A percentile compares a stretch with the other conserved stretches of the same genome.
Conservation (phyloP, 495 filamentous ascomycete species). For the Xylaria grammica region DNA sequence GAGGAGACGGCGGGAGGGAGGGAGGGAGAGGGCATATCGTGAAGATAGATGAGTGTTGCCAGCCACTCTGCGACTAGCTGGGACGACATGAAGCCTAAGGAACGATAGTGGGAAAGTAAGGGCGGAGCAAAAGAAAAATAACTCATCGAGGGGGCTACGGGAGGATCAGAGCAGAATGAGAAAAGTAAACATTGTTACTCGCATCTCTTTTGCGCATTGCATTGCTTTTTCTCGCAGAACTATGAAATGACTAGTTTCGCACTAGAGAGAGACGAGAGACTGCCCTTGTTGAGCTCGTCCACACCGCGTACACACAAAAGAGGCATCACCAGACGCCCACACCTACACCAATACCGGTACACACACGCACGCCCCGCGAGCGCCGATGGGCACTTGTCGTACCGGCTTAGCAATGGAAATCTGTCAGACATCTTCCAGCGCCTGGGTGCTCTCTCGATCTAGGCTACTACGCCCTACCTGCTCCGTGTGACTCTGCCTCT, state of each 20-base stretch:
- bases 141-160: slow-evolving; percentile 8
- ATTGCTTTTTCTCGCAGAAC: slow-evolving; percentile 11
- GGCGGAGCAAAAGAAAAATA: slow-evolving; percentile 23
- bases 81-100: slow-evolving; percentile 9
- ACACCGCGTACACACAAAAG: not conserved
- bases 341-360: not conserved
- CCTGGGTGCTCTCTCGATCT: too few species aligned
- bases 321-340: not conserved
- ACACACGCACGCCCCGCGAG: not conserved
- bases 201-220: not conserved
- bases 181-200: slow-evolving; percentile 13
- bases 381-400: not conserved
- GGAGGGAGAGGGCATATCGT: slow-evolving; percentile 2
- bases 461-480: not conserved
- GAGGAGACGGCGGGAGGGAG: not conserved
- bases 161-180: slow-evolving; percentile 4
- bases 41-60: slow-evolving; percentile 4
- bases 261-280: slow-evolving; percentile 9
- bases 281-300: slow-evolving; percentile 2
- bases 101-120: slow-evolving; percentile 5
- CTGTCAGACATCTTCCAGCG: not conserved
- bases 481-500: not conserved
- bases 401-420: not conserved
- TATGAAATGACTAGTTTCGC: slow-evolving; percentile 12
- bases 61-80: slow-evolving; percentile 5